Conservation (phyloP, 768 basidiomycete genomes). For the Termitomyces bulborhizus region DNA sequence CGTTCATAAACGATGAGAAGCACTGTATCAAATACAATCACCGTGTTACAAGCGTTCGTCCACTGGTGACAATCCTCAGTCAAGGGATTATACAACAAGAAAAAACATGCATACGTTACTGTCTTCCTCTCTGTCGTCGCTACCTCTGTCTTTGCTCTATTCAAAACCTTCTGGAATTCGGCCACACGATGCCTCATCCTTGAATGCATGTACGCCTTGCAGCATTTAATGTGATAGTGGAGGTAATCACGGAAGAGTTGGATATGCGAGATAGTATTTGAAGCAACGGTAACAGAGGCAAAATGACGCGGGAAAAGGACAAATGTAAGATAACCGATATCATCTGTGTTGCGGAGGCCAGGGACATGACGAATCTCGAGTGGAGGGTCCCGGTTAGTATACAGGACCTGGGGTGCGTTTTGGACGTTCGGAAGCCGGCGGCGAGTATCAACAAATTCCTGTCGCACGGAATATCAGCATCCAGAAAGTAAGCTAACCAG, state of each 20-base stretch:
- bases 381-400: constrained; percentile 91
- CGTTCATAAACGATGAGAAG: not conserved
- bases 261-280: constrained; percentile 86
- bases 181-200: constrained; percentile 91
- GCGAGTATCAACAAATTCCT: constrained; percentile 99
- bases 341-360: constrained; percentile 76
- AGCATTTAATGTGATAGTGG: constrained; percentile 99
- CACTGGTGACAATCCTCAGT: constrained; percentile 25
- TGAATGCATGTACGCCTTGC: constrained; percentile 98
- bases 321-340: constrained; percentile 95
- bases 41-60: constrained; percentile 51
- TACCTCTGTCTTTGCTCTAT: constrained; percentile 91
- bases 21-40: constrained; percentile 19
- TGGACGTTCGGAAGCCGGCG: constrained; percentile 87
- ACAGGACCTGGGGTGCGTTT: constrained; percentile 94
- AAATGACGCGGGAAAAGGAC: constrained; percentile 98
- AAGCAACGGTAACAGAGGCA: constrained; percentile 57
- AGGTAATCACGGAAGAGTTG: constrained; percentile 97
- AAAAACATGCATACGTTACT: constrained; percentile 56
- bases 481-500: not conserved
- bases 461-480: not conserved
- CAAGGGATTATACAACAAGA: not conserved
- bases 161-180: constrained; percentile 94
- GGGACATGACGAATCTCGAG: constrained; percentile 90
- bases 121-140: constrained; percentile 84